A percentile compares a stretch with the other conserved stretches of the same genome.
Evolutionary conservation across 2,329 filamentous ascomycete species (phyloP).

Genomic region (Penicillium rolfsii): DNA sequence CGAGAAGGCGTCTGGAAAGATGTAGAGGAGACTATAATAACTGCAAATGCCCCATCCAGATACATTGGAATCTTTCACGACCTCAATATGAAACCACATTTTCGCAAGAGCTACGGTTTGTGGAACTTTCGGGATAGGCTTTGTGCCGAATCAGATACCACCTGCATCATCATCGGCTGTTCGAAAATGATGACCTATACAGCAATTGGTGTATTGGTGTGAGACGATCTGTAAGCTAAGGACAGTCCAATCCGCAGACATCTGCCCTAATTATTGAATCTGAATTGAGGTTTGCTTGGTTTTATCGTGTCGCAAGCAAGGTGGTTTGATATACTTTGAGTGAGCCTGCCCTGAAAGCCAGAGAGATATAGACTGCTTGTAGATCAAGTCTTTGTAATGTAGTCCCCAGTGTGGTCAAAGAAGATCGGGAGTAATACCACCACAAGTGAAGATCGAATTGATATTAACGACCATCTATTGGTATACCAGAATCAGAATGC

Average conservation of each 20-base stretch:
- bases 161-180: not conserved
- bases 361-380: not conserved
- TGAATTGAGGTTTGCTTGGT: not conserved
- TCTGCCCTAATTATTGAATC: not conserved
- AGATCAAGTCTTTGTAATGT: not conserved
- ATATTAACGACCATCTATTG: constrained; percentile 36
- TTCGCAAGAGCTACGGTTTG: constrained; percentile 1
- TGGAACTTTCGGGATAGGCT: not conserved
- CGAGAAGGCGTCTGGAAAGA: not conserved
- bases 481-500: constrained; percentile 42
- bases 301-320: not conserved
- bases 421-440: not conserved
- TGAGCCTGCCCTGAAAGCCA: not conserved
- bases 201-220: not conserved
- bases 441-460: constrained; percentile 8
- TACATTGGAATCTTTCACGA: not conserved
- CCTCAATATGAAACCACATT: not conserved
- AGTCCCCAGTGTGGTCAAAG: not conserved
- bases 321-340: too few species aligned
- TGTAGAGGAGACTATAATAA: not conserved
- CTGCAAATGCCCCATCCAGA: constrained; percentile 1
- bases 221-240: not conserved
- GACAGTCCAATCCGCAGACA: not conserved
- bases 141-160: not conserved
- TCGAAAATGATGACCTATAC: constrained; percentile 6